Conservation (phyloP, 192 early-diverging fungal species). For the Coemansia sp. region DNA sequence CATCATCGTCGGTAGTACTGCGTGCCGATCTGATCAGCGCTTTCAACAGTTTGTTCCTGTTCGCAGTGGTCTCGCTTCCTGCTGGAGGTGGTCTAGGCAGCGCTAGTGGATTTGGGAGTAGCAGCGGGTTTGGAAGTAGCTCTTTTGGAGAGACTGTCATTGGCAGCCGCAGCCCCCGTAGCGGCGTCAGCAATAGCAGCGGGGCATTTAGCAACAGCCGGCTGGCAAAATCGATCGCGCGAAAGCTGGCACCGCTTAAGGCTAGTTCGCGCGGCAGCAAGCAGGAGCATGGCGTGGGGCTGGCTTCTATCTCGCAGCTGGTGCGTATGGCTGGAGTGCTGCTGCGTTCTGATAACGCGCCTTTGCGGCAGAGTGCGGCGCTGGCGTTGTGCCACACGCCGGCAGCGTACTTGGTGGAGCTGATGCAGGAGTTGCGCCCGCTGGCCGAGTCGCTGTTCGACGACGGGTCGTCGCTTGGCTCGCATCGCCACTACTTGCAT, state of each 20-base stretch:
- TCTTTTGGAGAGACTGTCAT: conserved; percentile 10
- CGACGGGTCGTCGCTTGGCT: conserved; percentile 28
- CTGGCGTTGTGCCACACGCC: conserved; percentile 46
- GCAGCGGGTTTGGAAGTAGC: background rate
- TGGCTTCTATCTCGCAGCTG: conserved; percentile 50
- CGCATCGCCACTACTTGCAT: conserved; percentile 52
- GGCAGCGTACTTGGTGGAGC: conserved; percentile 30
- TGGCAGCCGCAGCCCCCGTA: conserved; percentile 22
- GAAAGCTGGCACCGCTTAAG: conserved; percentile 50
- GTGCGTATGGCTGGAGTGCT: conserved; percentile 45
- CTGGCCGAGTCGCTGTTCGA: conserved; percentile 49
- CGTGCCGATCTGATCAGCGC: conserved; percentile 32
- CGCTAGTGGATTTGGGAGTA: background rate
- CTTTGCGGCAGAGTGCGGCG: conserved; percentile 35
- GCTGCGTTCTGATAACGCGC: conserved; percentile 47
- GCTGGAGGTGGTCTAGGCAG: conserved; percentile 12
- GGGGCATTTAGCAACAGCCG: conserved; percentile 23
- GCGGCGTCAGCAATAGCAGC: background rate
- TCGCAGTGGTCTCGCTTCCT: conserved; percentile 46
- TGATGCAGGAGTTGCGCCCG: conserved; percentile 51
- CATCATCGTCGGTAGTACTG: conserved; percentile 2
- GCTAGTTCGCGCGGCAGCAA: conserved; percentile 34
- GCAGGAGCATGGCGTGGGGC: conserved; percentile 49
- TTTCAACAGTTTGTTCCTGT: conserved; percentile 41
- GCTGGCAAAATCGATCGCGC: conserved; percentile 52